Evolutionary conservation across 805 yeast species (phyloP), one percentile per base, ranked within the genome.

Genomic region (Jamesozyma piceae): DNA sequence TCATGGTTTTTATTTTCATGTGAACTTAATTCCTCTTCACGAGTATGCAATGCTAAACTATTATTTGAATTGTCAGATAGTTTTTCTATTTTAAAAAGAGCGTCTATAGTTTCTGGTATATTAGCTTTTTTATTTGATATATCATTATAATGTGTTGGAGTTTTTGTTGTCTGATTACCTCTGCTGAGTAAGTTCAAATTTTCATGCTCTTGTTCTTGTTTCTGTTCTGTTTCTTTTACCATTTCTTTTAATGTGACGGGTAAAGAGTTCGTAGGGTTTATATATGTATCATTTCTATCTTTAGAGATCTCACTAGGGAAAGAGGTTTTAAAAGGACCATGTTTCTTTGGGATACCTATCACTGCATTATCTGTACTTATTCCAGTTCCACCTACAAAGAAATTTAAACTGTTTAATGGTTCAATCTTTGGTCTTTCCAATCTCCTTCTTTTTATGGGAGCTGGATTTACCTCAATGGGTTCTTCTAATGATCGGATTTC

Each of bases 301-400:
- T 8, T 24, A 6, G 10, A 6, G 11, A 24, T 24, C 10, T 24
- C 10, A 24, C 11, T 24, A n/a, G n/a, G n/a, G n/a, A n/a, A n/a
- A n/a, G n/a, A n/a, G n/a, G n/a, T n/a, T n/a, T n/a, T n/a, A n/a
- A n/a, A n/a, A n/a, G n/a, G n/a, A 24, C 11, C 11, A 8, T 11
- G 10, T 24, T 24, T 6, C 28, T 24, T 11, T 11, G 28, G 11
- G 6, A 8, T 11, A 6, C 28, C 11, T 24, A 24, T 24, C 6
- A 24, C 28, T 24, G 6, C 11, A 11, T 24, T 24, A 24, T 24
- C 28, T 24, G 10, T 11, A 24, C 10, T 8, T 11, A 24, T 11
- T 24, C 28, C 28, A 24, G 28, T 17, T 14, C 71, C 71, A 26
- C 71, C 72, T 3, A 65, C 71, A 51, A 67, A 67, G 47, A 60